Percentiles rank a stretch among this genome's conserved stretches.
These are phyloP conservation scores for Tricholoma hemisulphureum DNA, from an alignment of 768 basidiomycete genomes.

Conservation along the genomic window DNA sequence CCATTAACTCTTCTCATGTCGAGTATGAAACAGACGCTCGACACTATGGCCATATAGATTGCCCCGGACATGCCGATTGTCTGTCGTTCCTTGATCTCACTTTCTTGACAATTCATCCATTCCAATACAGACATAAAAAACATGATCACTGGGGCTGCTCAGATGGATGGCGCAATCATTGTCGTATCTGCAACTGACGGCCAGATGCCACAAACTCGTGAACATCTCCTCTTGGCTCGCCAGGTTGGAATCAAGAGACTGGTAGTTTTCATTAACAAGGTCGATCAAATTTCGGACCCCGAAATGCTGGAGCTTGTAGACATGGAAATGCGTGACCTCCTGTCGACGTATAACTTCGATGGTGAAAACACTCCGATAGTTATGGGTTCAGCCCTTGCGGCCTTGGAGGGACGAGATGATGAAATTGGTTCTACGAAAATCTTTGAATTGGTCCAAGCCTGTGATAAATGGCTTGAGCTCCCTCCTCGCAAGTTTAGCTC, in stretches of 20 bases:
- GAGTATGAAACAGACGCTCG: slow-evolving; percentile 91
- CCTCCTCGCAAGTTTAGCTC: slow-evolving; percentile 67
- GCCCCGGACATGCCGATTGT: slow-evolving; percentile 96
- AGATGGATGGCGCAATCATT: slow-evolving; percentile 95
- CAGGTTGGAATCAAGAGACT: slow-evolving; percentile 98
- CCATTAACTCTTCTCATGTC: slow-evolving; percentile 97
- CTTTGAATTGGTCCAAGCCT: slow-evolving; percentile 75
- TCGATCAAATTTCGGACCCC: slow-evolving; percentile 92
- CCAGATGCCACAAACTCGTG: slow-evolving; percentile 99
- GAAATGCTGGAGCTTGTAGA: slow-evolving; percentile 99
- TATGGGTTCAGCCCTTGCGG: slow-evolving; percentile 95
- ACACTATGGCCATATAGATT: slow-evolving; percentile 98
- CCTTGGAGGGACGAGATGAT: slow-evolving; percentile 81
- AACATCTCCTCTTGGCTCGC: slow-evolving; percentile 95
- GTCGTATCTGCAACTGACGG: slow-evolving; percentile 98
- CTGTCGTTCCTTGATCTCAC: slow-evolving; percentile 26
- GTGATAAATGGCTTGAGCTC: slow-evolving; percentile 93
- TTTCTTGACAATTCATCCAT: neutral
- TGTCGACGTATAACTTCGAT: slow-evolving; percentile 90
- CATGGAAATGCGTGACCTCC: slow-evolving; percentile 99
- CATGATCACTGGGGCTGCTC: slow-evolving; percentile 99
- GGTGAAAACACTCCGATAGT: slow-evolving; percentile 98
- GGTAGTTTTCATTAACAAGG: slow-evolving; percentile 99
- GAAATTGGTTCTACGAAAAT: slow-evolving; percentile 83
- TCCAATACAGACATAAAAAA: slow-evolving; percentile 79